Evolutionary conservation across 2,329 filamentous ascomycete genomes (phyloP).

Genomic region (Colletotrichum coccodes): DNA sequence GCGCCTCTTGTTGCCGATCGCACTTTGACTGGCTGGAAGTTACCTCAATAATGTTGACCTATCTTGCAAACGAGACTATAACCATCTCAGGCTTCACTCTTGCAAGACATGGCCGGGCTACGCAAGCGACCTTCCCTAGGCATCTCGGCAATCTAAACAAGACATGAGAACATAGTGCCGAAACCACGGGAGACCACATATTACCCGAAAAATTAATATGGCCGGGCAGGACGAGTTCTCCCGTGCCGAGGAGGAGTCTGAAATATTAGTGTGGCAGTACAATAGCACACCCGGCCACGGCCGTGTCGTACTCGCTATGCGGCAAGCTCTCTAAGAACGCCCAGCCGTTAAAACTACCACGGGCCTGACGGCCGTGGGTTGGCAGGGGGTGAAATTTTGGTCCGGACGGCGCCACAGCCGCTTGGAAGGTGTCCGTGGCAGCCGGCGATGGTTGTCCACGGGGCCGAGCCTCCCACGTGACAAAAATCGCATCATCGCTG

Average conservation of each 20-base stretch:
- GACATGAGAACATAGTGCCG: background rate
- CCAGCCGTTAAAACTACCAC: slow-evolving; percentile 11
- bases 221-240: background rate
- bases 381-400: background rate
- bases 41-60: background rate
- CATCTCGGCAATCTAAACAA: background rate
- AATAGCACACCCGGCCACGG: background rate
- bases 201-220: background rate
- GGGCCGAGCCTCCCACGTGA: slow-evolving; percentile 23
- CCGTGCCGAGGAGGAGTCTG: background rate
- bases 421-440: slow-evolving; percentile 21
- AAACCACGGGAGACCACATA: background rate
- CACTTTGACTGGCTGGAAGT: background rate
- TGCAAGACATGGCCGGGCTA: background rate
- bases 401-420: slow-evolving; percentile 25
- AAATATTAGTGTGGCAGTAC: background rate
- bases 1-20: background rate
- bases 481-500: slow-evolving; percentile 14
- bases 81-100: background rate
- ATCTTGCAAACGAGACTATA: background rate
- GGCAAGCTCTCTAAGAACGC: background rate
- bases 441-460: slow-evolving; percentile 17
- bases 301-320: background rate
- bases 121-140: background rate
- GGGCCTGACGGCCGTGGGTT: slow-evolving; percentile 10